These are phyloP conservation scores for Eleusine indica DNA, from an alignment of 176 grass and related monocot species.

Conservation along the genomic window DNA sequence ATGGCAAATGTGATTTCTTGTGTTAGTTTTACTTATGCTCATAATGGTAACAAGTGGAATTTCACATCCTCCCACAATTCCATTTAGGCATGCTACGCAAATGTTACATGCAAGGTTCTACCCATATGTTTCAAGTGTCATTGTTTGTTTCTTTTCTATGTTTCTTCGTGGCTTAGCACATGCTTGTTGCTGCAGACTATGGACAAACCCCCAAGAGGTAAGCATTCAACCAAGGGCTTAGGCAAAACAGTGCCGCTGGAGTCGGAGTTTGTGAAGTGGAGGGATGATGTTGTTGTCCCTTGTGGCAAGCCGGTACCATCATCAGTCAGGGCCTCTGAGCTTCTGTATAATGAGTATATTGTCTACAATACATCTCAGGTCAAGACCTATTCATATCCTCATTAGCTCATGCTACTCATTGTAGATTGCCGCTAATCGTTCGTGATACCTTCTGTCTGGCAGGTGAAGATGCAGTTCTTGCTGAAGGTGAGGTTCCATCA, in stretches of 20 bases:
- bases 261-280: constrained; percentile 83
- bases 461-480: constrained; percentile 99
- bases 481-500: constrained; percentile 93
- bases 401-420: background rate
- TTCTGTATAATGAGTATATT: constrained; percentile 94
- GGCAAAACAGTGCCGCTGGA: constrained; percentile 84
- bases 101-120: background rate
- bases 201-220: constrained; percentile 89
- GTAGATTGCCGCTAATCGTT: background rate
- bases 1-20: background rate
- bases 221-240: constrained; percentile 91
- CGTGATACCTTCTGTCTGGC: constrained; percentile 31
- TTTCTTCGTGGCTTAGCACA: constrained; percentile 3
- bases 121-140: background rate
- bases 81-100: background rate
- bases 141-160: constrained; percentile 4
- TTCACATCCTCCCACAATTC: background rate
- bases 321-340: constrained; percentile 62
- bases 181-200: constrained; percentile 57
- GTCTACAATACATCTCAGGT: constrained; percentile 89
- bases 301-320: constrained; percentile 88
- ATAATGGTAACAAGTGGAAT: background rate
- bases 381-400: constrained; percentile 15
- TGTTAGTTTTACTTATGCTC: background rate
- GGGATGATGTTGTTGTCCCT: constrained; percentile 75